Evolutionary conservation across 495 filamentous ascomycete genomes (phyloP), one percentile per base, ranked within the genome.

Genomic region (Xylaria scruposa): DNA sequence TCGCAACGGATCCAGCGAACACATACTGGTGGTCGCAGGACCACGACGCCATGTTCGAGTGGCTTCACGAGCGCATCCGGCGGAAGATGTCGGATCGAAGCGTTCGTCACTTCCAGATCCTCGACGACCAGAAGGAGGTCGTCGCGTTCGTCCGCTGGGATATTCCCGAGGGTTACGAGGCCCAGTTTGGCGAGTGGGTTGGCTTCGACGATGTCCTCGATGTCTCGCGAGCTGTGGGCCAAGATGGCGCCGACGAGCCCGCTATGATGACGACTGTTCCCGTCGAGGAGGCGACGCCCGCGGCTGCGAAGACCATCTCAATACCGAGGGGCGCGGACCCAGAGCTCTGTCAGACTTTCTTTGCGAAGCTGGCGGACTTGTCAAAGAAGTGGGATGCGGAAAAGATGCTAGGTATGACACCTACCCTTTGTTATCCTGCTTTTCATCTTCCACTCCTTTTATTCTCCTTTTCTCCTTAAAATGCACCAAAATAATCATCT

Each of bases 81-180:
- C 60, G 54, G 19, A 79, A 76, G 56, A 70, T 79, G 71, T 46
- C 51, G 13, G 68, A 76, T 40, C 75, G 21, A n/a, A 65, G 36
- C 44, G 65, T 67, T 15, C 76, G 76, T 6, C 77, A 79, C 70
- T 78, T 72, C 70, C 71, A 73, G 31, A 44, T 79, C 36, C 65
- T 70, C 29, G 73, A 78, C 54, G 24, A 24, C 26, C 10, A 58
- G 54, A 69, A 62, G 0, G 72, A 77, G 13, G 7, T 79, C 9
- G 77, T 78, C 19, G 74, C 75, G 3, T 79, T 74, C n/a, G 63
- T 72, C 13, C 67, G 77, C 21, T 79, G 77, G 77, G 76, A 75
- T 33, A 74, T 79, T 12, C 77, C 77, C 49, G 40, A 72, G 46
- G 77, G 77, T 6, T 62, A 75, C 64, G 75, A 67, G 46, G 65